A percentile compares a stretch with the other conserved stretches of the same genome.
phyloP scores from a whole-genome alignment of 805 yeast species.

The Pichia pseudocactophila region DNA sequence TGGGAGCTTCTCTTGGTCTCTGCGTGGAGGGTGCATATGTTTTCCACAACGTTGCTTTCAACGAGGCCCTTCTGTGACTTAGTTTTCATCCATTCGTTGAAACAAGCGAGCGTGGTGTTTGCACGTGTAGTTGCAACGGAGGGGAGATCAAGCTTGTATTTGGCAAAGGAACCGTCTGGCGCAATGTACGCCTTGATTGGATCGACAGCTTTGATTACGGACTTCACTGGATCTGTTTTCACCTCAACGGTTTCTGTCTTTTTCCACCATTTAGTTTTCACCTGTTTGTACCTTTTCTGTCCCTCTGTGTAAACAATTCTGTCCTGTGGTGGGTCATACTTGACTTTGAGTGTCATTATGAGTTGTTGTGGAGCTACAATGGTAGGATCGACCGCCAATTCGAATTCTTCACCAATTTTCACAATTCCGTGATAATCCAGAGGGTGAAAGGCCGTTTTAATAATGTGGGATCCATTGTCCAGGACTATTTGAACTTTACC shows the following conservation, averaged over 20 bases:
- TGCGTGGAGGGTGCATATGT: constrained; percentile 56
- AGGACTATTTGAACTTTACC: constrained; percentile 45
- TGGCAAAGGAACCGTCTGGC: constrained; percentile 81
- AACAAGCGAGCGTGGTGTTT: constrained; percentile 44
- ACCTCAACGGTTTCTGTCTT: constrained; percentile 30
- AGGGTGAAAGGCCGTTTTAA: constrained; percentile 44
- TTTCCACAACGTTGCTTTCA: constrained; percentile 15
- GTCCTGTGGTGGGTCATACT: constrained; percentile 43
- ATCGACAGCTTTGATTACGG: constrained; percentile 39
- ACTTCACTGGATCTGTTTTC: constrained; percentile 37
- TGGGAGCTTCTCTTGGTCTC: constrained; percentile 36
- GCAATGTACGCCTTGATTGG: constrained; percentile 61
- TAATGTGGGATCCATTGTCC: constrained; percentile 78
- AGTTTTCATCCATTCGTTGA: constrained; percentile 71
- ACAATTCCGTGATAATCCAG: constrained; percentile 24
- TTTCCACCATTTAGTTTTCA: constrained; percentile 24
- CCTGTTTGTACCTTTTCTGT: constrained; percentile 29
- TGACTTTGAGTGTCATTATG: constrained; percentile 63
- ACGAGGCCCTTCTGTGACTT: constrained; percentile 22
- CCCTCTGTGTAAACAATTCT: constrained; percentile 47
- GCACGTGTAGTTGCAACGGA: constrained; percentile 37
- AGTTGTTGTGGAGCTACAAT: constrained; percentile 39
- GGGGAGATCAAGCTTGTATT: constrained; percentile 58
- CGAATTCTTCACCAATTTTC: constrained; percentile 66
- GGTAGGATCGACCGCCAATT: constrained; percentile 48